Percentiles rank a stretch among this genome's conserved stretches.
phyloP scores from a whole-genome alignment of 2,329 filamentous ascomycete genomes.

The Ophiosphaerella narmari region DNA sequence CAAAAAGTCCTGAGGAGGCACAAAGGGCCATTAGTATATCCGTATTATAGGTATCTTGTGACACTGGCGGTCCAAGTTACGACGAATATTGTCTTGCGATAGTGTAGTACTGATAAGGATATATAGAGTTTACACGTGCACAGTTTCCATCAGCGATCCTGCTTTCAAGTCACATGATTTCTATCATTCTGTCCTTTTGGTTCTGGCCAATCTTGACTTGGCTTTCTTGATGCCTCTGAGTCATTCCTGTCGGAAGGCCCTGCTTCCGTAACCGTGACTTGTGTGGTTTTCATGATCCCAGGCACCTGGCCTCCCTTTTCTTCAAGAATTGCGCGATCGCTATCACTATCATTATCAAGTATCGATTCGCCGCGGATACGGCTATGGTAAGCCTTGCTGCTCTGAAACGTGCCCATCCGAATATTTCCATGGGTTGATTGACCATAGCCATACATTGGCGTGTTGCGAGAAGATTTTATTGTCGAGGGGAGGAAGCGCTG shows the following conservation, averaged over 20 bases:
- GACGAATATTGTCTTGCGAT: neutral
- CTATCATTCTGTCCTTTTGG: neutral
- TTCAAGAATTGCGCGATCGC: slow-evolving; percentile 32
- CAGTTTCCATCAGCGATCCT: neutral
- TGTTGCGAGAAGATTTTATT: slow-evolving; percentile 5
- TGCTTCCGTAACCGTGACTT: slow-evolving; percentile 21
- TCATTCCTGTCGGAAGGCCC: neutral
- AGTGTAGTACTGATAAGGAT: no score
- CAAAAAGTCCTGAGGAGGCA: no score
- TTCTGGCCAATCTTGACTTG: slow-evolving; percentile 1
- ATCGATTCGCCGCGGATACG: slow-evolving; percentile 24
- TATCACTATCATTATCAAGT: slow-evolving; percentile 31
- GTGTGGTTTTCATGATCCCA: slow-evolving; percentile 31
- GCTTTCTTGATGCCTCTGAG: neutral
- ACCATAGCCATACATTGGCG: slow-evolving; percentile 17
- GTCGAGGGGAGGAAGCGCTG: slow-evolving; percentile 20
- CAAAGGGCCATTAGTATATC: neutral
- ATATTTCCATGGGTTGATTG: slow-evolving; percentile 9
- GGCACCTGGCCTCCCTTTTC: slow-evolving; percentile 20
- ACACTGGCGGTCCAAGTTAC: no score
- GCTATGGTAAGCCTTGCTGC: slow-evolving; percentile 27
- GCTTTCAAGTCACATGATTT: neutral
- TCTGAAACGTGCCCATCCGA: slow-evolving; percentile 16
- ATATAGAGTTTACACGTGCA: neutral
- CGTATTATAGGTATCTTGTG: no score